phyloP scores from a whole-genome alignment of 768 basidiomycete genomes.

The Porpolomopsis calyptriformis region DNA sequence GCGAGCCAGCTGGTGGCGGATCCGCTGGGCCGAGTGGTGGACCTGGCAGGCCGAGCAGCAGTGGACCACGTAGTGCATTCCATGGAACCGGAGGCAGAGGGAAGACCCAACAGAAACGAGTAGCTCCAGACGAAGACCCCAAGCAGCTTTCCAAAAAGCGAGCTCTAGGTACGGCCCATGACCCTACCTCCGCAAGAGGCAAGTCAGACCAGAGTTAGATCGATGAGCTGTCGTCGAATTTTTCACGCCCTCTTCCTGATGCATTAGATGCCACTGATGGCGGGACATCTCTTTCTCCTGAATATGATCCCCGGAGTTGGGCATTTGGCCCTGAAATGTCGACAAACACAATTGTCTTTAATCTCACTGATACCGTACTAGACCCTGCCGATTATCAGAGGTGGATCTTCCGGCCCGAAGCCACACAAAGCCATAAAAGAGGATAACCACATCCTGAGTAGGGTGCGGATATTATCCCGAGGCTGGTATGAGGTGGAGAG shows the following conservation, averaged over 20 bases:
- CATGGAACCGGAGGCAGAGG: background rate
- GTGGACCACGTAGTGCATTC: background rate
- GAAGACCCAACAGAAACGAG: background rate
- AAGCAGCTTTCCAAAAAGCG: background rate
- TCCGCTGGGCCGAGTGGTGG: slow-evolving; percentile 5
- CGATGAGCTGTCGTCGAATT: background rate
- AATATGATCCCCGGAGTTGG: background rate
- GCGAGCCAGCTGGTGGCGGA: background rate
- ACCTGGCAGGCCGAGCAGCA: no score
- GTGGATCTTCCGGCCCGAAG: background rate
- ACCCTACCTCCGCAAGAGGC: background rate
- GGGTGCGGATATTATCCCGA: background rate
- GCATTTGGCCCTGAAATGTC: background rate
- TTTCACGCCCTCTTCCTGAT: background rate
- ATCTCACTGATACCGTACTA: background rate
- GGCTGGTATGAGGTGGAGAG: background rate
- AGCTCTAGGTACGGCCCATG: background rate
- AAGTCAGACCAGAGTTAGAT: no score
- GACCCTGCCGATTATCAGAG: background rate
- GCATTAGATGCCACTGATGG: background rate
- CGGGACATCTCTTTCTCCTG: background rate
- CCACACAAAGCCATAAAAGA: background rate
- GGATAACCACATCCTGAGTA: background rate
- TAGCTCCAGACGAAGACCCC: background rate
- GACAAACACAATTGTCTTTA: background rate